Evolutionary conservation across 768 basidiomycete genomes (phyloP), one percentile per base, ranked within the genome.

Genomic region (Pleurotus cornucopiae): DNA sequence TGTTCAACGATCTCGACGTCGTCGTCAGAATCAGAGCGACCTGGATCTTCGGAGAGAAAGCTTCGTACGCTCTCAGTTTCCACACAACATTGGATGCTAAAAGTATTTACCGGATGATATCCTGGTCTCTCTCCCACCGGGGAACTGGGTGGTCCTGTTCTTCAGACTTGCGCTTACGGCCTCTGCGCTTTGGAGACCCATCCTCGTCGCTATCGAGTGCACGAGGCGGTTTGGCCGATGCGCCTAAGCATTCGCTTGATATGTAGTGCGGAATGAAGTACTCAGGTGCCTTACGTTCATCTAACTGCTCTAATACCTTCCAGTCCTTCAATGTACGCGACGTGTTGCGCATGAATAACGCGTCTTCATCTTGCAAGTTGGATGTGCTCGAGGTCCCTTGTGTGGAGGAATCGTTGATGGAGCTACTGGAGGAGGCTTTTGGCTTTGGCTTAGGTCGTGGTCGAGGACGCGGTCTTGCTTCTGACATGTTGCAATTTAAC

Each of bases 271-370:
- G 11, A 52, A n/a, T 30, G 46, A 41, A 23, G 58, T 34, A 34
- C 4, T 11, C 30, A 34, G 30, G 30, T 34, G 30, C 30, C 74
- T 51, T 59, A 89, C 89, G 78, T 67, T 82, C 82, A 45, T 76
- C 76, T 12, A 78, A 68, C 64, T 80, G 71, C 21, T 84, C 78
- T 41, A 91, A 66, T 56, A 76, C 77, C 64, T 74, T 80, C 86
- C 89, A 89, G 2, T 77, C 72, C 51, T 77, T 71, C 3, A 73
- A 65, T 4, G 81, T 80, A 49, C 87, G 74, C 57, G 78, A 78
- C 44, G 71, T 74, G 65, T 90, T 92, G 49, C 80, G 80, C 63
- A 90, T 79, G 61, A 91, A 91, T 67, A 82, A 73, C 13, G 80
- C 82, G 66, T 91, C 88, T 49, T 81, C 82, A 56, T 89, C 85